phyloP scores from a whole-genome alignment of 371 early-diverging fungal species.

The Mortierella sp. region DNA sequence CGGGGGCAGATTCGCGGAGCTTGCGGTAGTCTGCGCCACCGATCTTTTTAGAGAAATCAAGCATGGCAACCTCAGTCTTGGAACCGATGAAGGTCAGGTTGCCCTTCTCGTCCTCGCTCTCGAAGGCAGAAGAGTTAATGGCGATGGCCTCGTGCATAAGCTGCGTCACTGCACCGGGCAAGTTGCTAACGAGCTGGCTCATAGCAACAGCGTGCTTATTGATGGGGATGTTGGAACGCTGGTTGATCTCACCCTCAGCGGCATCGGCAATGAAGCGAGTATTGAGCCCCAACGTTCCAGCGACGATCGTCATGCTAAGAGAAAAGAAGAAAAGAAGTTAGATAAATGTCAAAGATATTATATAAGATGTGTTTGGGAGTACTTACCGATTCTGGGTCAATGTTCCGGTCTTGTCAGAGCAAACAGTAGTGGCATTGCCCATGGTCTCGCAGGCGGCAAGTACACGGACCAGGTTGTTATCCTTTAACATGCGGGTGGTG shows the following conservation, averaged over 20 bases:
- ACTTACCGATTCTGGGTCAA: slow-evolving; percentile 80
- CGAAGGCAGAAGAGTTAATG: slow-evolving; percentile 88
- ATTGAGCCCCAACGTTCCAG: slow-evolving; percentile 66
- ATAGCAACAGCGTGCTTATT: slow-evolving; percentile 57
- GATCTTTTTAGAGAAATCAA: slow-evolving; percentile 68
- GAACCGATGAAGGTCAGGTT: slow-evolving; percentile 69
- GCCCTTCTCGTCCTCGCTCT: slow-evolving; percentile 69
- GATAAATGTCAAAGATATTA: neutral
- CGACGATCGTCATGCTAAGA: slow-evolving; percentile 84
- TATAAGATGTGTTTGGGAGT: neutral
- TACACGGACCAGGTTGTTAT: slow-evolving; percentile 91
- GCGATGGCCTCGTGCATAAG: slow-evolving; percentile 75
- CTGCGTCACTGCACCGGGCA: slow-evolving; percentile 59
- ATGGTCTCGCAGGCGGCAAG: slow-evolving; percentile 94
- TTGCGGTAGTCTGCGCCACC: slow-evolving; percentile 62
- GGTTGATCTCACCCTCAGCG: slow-evolving; percentile 37
- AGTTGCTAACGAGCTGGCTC: slow-evolving; percentile 55
- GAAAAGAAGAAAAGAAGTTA: neutral
- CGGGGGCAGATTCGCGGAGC: slow-evolving; percentile 60
- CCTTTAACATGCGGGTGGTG: slow-evolving; percentile 88
- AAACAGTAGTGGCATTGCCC: slow-evolving; percentile 93
- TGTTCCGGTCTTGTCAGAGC: slow-evolving; percentile 94
- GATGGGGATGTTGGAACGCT: slow-evolving; percentile 37
- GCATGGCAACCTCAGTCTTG: slow-evolving; percentile 88
- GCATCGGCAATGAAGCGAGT: slow-evolving; percentile 50